A percentile compares a stretch with the other conserved stretches of the same genome.
Conservation (phyloP, 2,329 filamentous ascomycete species). For the Ophiocordyceps camponoti-floridani region DNA sequence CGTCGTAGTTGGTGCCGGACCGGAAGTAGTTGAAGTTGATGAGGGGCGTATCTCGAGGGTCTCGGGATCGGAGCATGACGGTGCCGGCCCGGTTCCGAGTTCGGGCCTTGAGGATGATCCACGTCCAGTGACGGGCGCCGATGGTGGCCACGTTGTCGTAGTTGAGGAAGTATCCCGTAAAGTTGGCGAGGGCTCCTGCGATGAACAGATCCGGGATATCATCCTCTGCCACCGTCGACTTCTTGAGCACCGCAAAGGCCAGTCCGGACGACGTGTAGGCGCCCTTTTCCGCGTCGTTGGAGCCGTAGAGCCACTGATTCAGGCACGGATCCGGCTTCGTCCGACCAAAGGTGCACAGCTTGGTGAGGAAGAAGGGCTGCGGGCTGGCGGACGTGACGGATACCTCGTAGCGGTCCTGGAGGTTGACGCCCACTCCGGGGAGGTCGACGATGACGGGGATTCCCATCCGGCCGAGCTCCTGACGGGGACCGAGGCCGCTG, state of each 20-base stretch:
- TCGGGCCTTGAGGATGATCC: constrained; percentile 36
- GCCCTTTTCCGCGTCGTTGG: constrained; percentile 3
- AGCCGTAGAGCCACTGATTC: constrained; percentile 9
- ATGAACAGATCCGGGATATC: constrained; percentile 10
- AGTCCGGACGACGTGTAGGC: constrained; percentile 8
- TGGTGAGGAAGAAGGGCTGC: neutral
- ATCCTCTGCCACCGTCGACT: constrained; percentile 11
- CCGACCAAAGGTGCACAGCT: neutral
- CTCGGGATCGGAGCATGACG: constrained; percentile 38
- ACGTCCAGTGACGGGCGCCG: constrained; percentile 17
- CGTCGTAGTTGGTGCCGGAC: constrained; percentile 24
- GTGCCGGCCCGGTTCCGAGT: constrained; percentile 43
- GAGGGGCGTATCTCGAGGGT: constrained; percentile 44
- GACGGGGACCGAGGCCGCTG: constrained; percentile 23
- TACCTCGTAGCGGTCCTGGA: constrained; percentile 12
- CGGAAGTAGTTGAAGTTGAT: constrained; percentile 47
- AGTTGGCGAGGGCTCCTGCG: constrained; percentile 10
- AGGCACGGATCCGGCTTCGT: constrained; percentile 13
- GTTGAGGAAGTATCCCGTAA: constrained; percentile 11
- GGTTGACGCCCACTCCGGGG: constrained; percentile 44
- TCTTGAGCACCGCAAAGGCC: constrained; percentile 7
- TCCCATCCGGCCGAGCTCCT: constrained; percentile 18
- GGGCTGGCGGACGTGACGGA: constrained; percentile 2
- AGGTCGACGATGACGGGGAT: constrained; percentile 37
- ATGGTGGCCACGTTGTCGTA: constrained; percentile 5